These are phyloP conservation scores for Saccharomycopsis fermentans DNA, from an alignment of 805 yeast genomes.

Conservation along the genomic window DNA sequence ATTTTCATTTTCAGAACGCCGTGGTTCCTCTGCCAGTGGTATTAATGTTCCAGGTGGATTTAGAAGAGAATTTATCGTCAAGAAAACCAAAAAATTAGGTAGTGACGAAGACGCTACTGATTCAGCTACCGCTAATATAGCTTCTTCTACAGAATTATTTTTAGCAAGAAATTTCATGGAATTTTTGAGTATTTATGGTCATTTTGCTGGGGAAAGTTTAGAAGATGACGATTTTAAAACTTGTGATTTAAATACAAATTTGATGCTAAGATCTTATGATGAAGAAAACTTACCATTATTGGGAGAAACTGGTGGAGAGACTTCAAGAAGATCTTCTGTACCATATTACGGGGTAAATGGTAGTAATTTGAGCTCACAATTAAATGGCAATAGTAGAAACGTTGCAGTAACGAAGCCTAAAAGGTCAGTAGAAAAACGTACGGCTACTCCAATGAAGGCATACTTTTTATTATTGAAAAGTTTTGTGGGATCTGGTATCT, in stretches of 20 bases:
- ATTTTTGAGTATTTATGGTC: slow-evolving; percentile 70
- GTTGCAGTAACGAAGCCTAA: slow-evolving; percentile 4
- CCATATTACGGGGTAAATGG: not conserved
- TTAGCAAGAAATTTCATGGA: slow-evolving; percentile 67
- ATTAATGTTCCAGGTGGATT: slow-evolving; percentile 77
- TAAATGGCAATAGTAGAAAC: not conserved
- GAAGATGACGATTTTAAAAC: slow-evolving; percentile 51
- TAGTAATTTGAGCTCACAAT: slow-evolving; percentile 5
- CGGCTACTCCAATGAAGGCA: slow-evolving; percentile 65
- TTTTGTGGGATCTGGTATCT: slow-evolving; percentile 68
- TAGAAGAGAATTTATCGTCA: slow-evolving; percentile 55
- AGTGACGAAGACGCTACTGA: not conserved
- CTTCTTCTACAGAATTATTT: slow-evolving; percentile 27
- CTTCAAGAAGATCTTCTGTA: slow-evolving; percentile 8
- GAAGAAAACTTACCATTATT: slow-evolving; percentile 24
- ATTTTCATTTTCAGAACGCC: slow-evolving; percentile 27
- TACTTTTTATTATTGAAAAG: slow-evolving; percentile 64
- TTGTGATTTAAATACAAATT: slow-evolving; percentile 32
- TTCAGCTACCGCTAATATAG: not conserved
- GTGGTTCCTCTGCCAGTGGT: slow-evolving; percentile 57
- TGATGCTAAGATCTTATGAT: slow-evolving; percentile 19
- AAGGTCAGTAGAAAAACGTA: slow-evolving; percentile 37
- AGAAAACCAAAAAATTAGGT: slow-evolving; percentile 23
- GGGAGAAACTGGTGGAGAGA: slow-evolving; percentile 8
- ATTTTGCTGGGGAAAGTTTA: slow-evolving; percentile 76